Evolutionary conservation across 2,329 filamentous ascomycete genomes (phyloP).

Genomic region (Pseudogymnoascus verrucosus): DNA sequence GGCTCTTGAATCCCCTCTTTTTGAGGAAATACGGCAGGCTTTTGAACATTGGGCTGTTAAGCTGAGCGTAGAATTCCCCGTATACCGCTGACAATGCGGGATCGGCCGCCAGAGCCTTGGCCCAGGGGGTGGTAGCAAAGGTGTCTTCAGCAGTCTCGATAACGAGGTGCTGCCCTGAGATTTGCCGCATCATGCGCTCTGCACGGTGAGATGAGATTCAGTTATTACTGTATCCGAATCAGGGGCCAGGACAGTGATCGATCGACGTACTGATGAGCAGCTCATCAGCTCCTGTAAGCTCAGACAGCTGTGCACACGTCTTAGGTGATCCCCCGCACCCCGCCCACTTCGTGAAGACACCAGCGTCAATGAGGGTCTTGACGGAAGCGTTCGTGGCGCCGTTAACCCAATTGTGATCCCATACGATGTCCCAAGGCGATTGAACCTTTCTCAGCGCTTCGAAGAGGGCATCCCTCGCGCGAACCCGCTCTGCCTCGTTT

Average conservation of each 20-base stretch:
- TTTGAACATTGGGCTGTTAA: conserved; percentile 27
- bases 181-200: conserved; percentile 29
- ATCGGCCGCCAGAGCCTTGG: conserved; percentile 25
- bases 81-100: conserved; percentile 27
- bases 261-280: conserved; percentile 26
- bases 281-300: conserved; percentile 28
- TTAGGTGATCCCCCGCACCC: conserved; percentile 25
- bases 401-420: conserved; percentile 32
- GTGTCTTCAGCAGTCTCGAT: conserved; percentile 29
- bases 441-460: conserved; percentile 28
- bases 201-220: not conserved
- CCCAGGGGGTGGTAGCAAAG: conserved; percentile 30
- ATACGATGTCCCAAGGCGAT: conserved; percentile 33
- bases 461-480: conserved; percentile 28
- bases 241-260: not conserved
- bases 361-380: conserved; percentile 33
- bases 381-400: conserved; percentile 28
- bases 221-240: conserved; percentile 16
- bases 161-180: conserved; percentile 31
- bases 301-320: conserved; percentile 28
- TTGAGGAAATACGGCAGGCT: conserved; percentile 29
- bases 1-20: conserved; percentile 29
- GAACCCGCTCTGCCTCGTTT: conserved; percentile 29
- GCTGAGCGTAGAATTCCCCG: conserved; percentile 28
- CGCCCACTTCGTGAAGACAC: conserved; percentile 31